Base-by-base conservation (phyloP, 495 filamentous ascomycete species). In the Monascus purpureus region DNA sequence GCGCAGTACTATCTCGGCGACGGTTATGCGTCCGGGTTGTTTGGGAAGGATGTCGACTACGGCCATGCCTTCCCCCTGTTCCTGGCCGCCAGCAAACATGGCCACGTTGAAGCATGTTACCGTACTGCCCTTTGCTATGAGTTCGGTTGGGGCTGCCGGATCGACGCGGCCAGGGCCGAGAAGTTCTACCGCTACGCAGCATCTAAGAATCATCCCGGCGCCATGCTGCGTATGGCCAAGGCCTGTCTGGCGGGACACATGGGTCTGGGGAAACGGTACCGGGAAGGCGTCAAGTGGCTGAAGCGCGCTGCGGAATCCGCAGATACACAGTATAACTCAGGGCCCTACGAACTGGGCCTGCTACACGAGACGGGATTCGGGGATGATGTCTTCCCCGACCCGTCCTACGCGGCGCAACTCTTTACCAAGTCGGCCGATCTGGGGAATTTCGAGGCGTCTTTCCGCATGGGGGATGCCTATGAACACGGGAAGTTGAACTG, bases 1-100 rank as follows among this genome's bases (percentile, higher is more conserved):
- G 92, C 92, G 2, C 90, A 99, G 55, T 99, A 99, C 61, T 94
- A 94, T 48, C 72, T 99, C 8, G 90, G 70, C 24, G 90, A 99
- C 47, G 90, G 88, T 2, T 95, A 81, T 52, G 80, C 84, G 1
- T 94, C 88, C 9, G 92, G 90, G 6, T 61, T 99, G 13, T 96
- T 99, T 57, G 85, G 71, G 58, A 96, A 93, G 55, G 81, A 80
- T 23, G 86, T 82, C 41, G 92, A 96, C 52, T 77, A 88, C 43
- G 84, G 90, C 38, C 75, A 76, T 8, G 86, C 88, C 1, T 96
- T 95, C 45, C 73, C 81, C 0, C 73, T 95, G 5, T 99, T 99
- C 49, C 64, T 94, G 19, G 72, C 88, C 1, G 92, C 92, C 8
- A 85, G 82, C 51, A 99, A 96, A 59, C 92, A 95, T 53, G 92